Evolutionary conservation across 2,329 filamentous ascomycete genomes (phyloP), one percentile per base, ranked within the genome.

Genomic region (Phialocephala subalpina): DNA sequence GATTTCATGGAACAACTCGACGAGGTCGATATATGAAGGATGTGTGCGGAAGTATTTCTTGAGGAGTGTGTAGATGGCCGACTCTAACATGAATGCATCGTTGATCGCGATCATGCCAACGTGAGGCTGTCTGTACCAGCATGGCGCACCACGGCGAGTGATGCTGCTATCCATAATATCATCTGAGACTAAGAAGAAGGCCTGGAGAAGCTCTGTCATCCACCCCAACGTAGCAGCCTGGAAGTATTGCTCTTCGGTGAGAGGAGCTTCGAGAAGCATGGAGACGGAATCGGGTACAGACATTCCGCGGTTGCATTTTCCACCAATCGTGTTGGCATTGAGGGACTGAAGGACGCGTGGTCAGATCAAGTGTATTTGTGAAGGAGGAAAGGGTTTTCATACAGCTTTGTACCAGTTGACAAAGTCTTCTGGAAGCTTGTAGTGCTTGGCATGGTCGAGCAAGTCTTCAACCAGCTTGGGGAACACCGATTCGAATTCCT

Each of bases 251-350:
- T 95, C 87, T 69, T 92, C 86, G 71, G 83, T 87, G 70, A 98
- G 88, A 63, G 91, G 83, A 73, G 86, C 82, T 75, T 87, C 83
- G 76, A 94, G 87, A 69, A 98, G 89, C 75, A 96, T 84, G 71
- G 93, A 91, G 71, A 90, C 90, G 56, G 94, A 96, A 82, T 99
- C 96, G 72, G 96, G 91, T 67, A 98, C 95, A 57, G 94, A 98
- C 88, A 99, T 97, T 82, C 96, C 96, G 77, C 96, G 93, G 84
- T 99, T 99, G 84, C 94, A 97, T 86, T 99, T 99, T 78, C 96
- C 96, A 73, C 96, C 96, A 62, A 96, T 83, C 7, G 93, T 89
- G 82, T 99, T 99, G 82, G 88, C 86, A 77, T 94, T 87, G 75
- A 98, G 86, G 68, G 87, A 91, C 93, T 97, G 74, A 36, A 61